A percentile compares a stretch with the other conserved stretches of the same genome.
phyloP scores from a whole-genome alignment of 768 basidiomycete genomes.

The Lactifluus hygrophoroides region DNA sequence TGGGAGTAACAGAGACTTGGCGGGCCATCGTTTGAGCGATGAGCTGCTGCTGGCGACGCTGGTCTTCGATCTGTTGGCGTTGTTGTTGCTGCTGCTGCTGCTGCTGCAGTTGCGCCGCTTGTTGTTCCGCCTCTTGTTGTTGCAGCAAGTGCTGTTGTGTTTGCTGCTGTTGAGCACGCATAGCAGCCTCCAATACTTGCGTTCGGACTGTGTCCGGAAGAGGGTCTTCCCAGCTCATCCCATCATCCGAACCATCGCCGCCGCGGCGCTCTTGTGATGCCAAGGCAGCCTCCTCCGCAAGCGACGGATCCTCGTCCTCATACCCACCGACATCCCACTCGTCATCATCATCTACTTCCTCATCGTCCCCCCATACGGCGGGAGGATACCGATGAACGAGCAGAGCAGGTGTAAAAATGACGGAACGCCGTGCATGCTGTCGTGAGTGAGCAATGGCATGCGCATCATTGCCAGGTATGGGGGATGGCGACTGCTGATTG shows the following conservation, averaged over 20 bases:
- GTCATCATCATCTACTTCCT: conserved; percentile 44
- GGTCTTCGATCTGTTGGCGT: conserved; percentile 25
- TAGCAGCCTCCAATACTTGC: conserved; percentile 25
- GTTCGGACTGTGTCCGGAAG: conserved; percentile 45
- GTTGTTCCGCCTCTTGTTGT: conserved; percentile 28
- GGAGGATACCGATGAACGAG: conserved; percentile 71
- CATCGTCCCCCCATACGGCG: conserved; percentile 76
- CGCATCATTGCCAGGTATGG: conserved; percentile 35
- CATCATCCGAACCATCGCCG: conserved; percentile 51
- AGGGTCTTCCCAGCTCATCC: conserved; percentile 81
- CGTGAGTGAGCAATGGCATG: conserved; percentile 26
- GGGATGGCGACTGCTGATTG: conserved; percentile 41
- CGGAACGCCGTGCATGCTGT: conserved; percentile 28
- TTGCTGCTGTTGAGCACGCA: conserved; percentile 25
- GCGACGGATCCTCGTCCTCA: conserved; percentile 57
- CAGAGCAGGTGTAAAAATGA: conserved; percentile 65
- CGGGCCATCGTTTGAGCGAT: conserved; percentile 7
- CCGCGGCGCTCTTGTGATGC: conserved; percentile 30
- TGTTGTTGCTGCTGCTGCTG: conserved; percentile 21
- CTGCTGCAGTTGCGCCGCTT: conserved; percentile 10
- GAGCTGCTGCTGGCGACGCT: conserved; percentile 21
- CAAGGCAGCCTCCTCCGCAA: conserved; percentile 49
- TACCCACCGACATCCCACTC: conserved; percentile 66
- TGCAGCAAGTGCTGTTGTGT: conserved; percentile 18
- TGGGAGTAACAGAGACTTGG: conserved; percentile 9